Evolutionary conservation across 768 basidiomycete species (phyloP).

Genomic region (Tremella fuciformis): DNA sequence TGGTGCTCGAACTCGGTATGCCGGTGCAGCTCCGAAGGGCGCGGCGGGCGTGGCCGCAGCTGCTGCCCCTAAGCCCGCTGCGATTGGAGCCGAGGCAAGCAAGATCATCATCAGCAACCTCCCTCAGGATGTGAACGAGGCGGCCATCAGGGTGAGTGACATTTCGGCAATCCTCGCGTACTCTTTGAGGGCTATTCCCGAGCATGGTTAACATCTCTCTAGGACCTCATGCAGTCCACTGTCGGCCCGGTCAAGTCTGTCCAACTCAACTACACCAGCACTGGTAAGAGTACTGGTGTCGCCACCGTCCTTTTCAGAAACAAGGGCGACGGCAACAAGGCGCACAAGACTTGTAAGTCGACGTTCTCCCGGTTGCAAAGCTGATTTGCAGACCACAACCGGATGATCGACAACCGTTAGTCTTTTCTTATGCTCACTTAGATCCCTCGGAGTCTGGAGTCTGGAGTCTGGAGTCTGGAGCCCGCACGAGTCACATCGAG

Average conservation of each 20-base stretch:
- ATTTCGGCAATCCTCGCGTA: not conserved
- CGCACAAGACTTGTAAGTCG: conserved; percentile 68
- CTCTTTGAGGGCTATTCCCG: too few relatives aligned
- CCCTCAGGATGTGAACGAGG: conserved; percentile 86
- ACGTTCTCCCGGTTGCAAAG: not conserved
- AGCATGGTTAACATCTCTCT: not conserved
- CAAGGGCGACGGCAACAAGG: conserved; percentile 86
- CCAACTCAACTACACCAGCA: conserved; percentile 76
- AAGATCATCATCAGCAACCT: conserved; percentile 97
- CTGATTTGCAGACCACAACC: conserved; percentile 68
- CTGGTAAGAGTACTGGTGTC: conserved; percentile 84
- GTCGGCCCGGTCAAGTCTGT: conserved; percentile 83
- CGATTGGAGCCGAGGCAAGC: conserved; percentile 57
- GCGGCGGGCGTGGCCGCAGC: conserved; percentile 12
- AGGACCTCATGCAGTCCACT: conserved; percentile 92
- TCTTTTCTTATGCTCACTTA: conserved; percentile 57
- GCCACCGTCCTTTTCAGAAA: conserved; percentile 81
- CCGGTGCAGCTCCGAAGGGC: conserved; percentile 50
- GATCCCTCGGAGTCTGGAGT: not conserved
- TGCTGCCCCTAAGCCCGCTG: conserved; percentile 25
- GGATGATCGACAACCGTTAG: conserved; percentile 99
- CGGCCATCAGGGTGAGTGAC: conserved; percentile 77
- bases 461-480: conserved; percentile 5
- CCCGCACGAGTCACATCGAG: not conserved
- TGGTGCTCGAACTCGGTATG: conserved; percentile 48